phyloP scores from a whole-genome alignment of 371 early-diverging fungal species.

The Rhizopus sp. region DNA sequence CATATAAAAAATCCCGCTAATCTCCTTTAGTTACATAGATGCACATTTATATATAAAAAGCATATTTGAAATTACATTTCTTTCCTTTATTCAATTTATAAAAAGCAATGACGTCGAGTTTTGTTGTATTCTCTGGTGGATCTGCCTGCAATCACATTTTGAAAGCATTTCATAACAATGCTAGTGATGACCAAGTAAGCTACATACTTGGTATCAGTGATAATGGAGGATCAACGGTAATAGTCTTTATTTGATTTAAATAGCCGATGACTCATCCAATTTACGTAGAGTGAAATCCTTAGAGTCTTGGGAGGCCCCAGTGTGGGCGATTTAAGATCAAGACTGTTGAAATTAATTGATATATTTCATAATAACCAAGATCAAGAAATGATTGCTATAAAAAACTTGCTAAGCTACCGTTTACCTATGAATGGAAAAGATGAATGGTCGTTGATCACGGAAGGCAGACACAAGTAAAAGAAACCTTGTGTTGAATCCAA shows the following conservation, averaged over 20 bases:
- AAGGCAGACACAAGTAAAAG: conserved; percentile 67
- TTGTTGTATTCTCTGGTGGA: conserved; percentile 73
- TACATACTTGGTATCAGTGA: conserved; percentile 76
- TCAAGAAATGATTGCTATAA: conserved; percentile 55
- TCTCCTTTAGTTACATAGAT: too few relatives aligned
- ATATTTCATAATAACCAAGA: conserved; percentile 22
- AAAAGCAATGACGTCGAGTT: background rate
- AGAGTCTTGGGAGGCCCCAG: conserved; percentile 73
- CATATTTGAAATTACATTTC: background rate
- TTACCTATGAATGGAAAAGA: conserved; percentile 61
- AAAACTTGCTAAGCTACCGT: conserved; percentile 66
- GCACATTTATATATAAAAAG: background rate
- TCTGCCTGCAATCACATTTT: conserved; percentile 71
- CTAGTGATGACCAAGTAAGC: conserved; percentile 58
- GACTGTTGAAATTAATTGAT: conserved; percentile 64
- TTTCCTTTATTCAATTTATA: background rate
- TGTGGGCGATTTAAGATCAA: conserved; percentile 70
- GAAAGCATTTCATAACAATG: conserved; percentile 48
- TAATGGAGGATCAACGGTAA: conserved; percentile 69
- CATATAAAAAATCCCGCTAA: too few relatives aligned
- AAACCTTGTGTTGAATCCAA: background rate
- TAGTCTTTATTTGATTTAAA: conserved; percentile 4
- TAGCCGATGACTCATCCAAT: background rate
- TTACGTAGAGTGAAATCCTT: conserved; percentile 56
- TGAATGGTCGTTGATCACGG: conserved; percentile 70